These are phyloP conservation scores for Xylariaceae sp. DNA, from an alignment of 2,329 filamentous ascomycete species.

Conservation along the genomic window DNA sequence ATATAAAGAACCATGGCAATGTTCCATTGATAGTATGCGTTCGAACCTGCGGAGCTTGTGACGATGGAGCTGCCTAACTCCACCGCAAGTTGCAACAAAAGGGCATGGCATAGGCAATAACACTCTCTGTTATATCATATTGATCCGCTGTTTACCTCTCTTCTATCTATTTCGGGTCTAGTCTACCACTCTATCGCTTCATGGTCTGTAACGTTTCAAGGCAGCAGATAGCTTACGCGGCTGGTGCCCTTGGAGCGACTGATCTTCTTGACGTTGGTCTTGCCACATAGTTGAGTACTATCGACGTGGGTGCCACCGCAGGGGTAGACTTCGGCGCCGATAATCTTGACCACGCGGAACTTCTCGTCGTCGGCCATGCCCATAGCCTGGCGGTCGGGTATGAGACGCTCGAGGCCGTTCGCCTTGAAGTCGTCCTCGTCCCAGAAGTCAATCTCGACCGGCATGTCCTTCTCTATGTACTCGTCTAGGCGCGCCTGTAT, in stretches of 20 bases:
- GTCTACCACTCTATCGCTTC: too few relatives aligned
- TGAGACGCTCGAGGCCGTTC: constrained; percentile 50
- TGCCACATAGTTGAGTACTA: constrained; percentile 52
- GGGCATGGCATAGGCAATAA: too few relatives aligned
- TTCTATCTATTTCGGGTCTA: too few relatives aligned
- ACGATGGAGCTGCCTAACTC: too few relatives aligned
- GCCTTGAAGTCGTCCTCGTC: constrained; percentile 53
- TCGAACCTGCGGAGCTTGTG: too few relatives aligned
- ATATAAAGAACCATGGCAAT: too few relatives aligned
- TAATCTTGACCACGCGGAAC: constrained; percentile 63
- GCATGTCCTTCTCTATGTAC: constrained; percentile 49
- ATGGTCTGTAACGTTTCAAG: too few relatives aligned
- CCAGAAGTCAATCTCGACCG: constrained; percentile 63
- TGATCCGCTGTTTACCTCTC: too few relatives aligned
- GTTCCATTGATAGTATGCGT: too few relatives aligned
- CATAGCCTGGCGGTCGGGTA: constrained; percentile 41
- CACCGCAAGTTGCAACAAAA: too few relatives aligned
- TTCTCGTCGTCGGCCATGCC: constrained; percentile 42
- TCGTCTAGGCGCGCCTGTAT: constrained; percentile 60
- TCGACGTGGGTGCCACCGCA: constrained; percentile 72
- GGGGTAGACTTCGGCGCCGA: constrained; percentile 63
- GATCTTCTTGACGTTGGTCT: constrained; percentile 62
- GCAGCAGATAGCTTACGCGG: constrained; percentile 46
- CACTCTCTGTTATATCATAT: too few relatives aligned
- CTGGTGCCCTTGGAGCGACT: constrained; percentile 58